Evolutionary conservation across 148 eudicot species (phyloP).

Genomic region (Silene uniflora): DNA sequence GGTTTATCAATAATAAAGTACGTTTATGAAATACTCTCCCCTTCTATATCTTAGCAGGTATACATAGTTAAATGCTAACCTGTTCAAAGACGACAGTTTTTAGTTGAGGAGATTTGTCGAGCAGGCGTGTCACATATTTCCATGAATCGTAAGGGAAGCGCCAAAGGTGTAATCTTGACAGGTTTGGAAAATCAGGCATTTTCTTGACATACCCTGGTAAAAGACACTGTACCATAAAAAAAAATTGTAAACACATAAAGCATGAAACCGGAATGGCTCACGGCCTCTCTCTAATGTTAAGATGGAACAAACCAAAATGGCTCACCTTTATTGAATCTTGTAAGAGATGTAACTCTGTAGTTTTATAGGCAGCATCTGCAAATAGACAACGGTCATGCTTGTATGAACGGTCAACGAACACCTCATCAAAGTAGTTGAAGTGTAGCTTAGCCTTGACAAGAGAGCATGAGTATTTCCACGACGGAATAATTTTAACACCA

Average conservation of each 20-base stretch:
- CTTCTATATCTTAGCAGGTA: too few relatives aligned
- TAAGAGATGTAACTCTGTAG: too few relatives aligned
- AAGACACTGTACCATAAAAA: not conserved
- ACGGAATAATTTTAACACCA: not conserved
- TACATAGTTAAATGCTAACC: not conserved
- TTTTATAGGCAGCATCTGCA: too few relatives aligned
- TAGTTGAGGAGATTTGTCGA: not conserved
- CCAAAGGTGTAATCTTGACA: not conserved
- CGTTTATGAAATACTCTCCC: too few relatives aligned
- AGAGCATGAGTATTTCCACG: not conserved
- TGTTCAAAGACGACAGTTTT: not conserved
- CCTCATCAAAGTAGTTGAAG: too few relatives aligned
- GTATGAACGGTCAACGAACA: too few relatives aligned
- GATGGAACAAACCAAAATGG: too few relatives aligned
- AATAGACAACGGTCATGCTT: too few relatives aligned
- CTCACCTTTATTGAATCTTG: too few relatives aligned
- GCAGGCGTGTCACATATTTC: not conserved
- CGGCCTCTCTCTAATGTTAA: too few relatives aligned
- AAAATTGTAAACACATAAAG: too few relatives aligned
- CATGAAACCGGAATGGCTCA: not conserved
- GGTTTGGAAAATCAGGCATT: not conserved
- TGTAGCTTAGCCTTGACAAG: not conserved
- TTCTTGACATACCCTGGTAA: not conserved
- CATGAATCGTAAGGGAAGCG: not conserved
- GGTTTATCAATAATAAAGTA: too few relatives aligned